Conservation (phyloP, 2,329 filamentous ascomycete species). For the Fusarium acutatum region DNA sequence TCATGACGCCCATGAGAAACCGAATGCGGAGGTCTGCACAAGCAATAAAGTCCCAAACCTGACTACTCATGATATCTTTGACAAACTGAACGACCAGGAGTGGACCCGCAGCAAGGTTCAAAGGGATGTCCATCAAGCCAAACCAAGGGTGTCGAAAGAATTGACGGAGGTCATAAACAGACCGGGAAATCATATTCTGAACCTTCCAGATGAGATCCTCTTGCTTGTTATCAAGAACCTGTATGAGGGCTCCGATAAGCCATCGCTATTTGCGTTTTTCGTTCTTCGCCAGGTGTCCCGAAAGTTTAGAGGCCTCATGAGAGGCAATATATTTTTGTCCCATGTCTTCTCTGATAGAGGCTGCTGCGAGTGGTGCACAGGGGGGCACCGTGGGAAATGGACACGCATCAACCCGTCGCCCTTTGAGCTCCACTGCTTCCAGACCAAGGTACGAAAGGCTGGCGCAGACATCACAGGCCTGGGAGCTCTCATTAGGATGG, state of each 20-base stretch:
- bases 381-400: not conserved
- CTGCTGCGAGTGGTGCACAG: not conserved
- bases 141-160: rapidly evolving
- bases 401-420: not conserved
- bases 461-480: not conserved
- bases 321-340: not conserved
- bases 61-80: not conserved
- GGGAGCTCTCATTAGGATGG: rapidly evolving
- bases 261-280: not conserved
- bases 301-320: not conserved
- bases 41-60: not conserved
- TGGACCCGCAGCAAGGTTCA: rapidly evolving
- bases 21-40: not conserved
- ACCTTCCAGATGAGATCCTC: not conserved
- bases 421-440: not conserved
- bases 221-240: not conserved
- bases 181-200: not conserved
- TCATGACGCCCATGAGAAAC: rapidly evolving
- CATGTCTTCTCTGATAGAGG: not conserved
- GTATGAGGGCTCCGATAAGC: not conserved
- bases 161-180: not conserved
- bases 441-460: rapidly evolving
- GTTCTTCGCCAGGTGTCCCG: not conserved
- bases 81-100: not conserved
- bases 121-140: not conserved